These are phyloP conservation scores for Dictyostelium intermedium DNA, from an alignment of 78 protist species.

Conservation along the genomic window DNA sequence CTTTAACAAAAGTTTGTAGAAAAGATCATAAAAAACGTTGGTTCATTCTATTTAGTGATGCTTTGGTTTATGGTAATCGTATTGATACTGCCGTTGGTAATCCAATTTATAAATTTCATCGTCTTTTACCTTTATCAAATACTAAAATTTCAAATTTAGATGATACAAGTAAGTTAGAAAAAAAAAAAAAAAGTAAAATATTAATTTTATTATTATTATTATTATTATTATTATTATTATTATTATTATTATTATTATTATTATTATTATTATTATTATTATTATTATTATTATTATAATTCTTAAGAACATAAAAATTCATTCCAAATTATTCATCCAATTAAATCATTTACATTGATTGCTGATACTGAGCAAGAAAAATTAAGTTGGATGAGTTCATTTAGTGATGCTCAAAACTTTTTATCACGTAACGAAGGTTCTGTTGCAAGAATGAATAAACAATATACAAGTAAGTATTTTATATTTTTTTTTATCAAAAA, in stretches of 20 bases:
- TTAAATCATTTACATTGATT: conserved; percentile 77
- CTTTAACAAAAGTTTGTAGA: conserved; percentile 74
- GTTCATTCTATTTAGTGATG: conserved; percentile 81
- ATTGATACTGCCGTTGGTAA: conserved; percentile 43
- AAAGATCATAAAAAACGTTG: conserved; percentile 79
- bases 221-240: no score
- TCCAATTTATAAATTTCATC: conserved; percentile 74
- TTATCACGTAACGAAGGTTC: conserved; percentile 55
- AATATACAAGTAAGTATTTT: conserved; percentile 14
- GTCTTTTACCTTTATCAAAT: conserved; percentile 16
- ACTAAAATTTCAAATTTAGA: conserved; percentile 41
- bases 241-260: background rate
- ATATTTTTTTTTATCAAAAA: background rate
- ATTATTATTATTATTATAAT: background rate
- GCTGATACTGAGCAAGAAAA: conserved; percentile 79
- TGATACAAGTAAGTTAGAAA: conserved; percentile 35
- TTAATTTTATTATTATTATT: no score
- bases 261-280: no score
- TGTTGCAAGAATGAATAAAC: conserved; percentile 74
- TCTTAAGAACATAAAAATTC: conserved; percentile 48
- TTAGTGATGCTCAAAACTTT: conserved; percentile 11
- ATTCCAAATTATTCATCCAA: conserved; percentile 67
- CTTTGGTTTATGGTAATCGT: conserved; percentile 60
- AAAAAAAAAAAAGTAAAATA: no score
- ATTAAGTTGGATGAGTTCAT: conserved; percentile 20